Evolutionary conservation across 129 eudicot species (phyloP), one percentile per base, ranked within the genome.

Genomic region (Artemisia annua): DNA sequence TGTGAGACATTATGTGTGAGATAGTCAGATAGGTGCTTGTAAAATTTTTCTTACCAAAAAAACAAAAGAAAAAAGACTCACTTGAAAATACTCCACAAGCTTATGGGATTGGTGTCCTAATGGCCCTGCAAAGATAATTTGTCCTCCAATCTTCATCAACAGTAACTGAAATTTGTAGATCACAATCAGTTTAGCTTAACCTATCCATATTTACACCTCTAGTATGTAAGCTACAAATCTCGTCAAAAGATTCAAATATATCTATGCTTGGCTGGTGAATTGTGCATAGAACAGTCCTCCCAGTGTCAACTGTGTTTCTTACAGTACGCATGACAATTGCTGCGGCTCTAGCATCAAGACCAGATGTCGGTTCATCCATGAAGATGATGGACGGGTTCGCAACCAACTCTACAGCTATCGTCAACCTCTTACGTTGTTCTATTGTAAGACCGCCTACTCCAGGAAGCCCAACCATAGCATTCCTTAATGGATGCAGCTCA

Each of bases 311-410:
- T 16, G 77, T 73, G 51, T 49, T 73, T 73, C 77, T 48, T 61
- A 73, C 77, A 3, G 69, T 73, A 26, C 69, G 77, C 77, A 73
- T 73, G 26, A 73, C 77, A 24, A 73, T 61, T 48, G 77, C 69
- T 28, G 77, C 77, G 2, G 62, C 53, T 73, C 77, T 73, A 28
- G 77, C 77, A 59, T 73, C 77, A 10, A 73, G 77, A 49, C 77
- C 77, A 26, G 69, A 61, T 48, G 77, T 61, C 20, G 77, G 77
- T 60, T 72, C 76, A 72, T 72, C 76, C 76, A 72, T 72, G 68
- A 72, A 58, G 46, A 71, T 71, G 35, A 71, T 71, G 46, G 67
- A 71, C 11, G 77, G 77, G 48, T 73, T 73, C 0, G 69, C 77
- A 60, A 61, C 77, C 67, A 73, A 61, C 51, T 73, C 77, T 2